Evolutionary conservation across 1,139 yeast species (phyloP).

Genomic region (Yamadazyma epiphylla): DNA sequence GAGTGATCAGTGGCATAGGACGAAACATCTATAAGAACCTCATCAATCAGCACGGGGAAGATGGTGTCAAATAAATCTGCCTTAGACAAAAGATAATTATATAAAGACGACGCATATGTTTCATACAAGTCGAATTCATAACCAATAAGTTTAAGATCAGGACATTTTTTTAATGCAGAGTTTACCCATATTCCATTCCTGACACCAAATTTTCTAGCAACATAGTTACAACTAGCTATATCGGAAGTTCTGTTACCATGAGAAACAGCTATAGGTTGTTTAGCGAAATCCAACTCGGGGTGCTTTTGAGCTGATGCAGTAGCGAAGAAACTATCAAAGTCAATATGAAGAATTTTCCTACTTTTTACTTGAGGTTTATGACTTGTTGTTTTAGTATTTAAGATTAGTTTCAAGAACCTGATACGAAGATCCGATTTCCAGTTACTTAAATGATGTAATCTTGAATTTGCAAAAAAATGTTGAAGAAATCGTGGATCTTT

Average conservation of each 20-base stretch:
- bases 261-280: conserved; percentile 76
- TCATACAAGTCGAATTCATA: conserved; percentile 80
- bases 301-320: conserved; percentile 67
- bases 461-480: conserved; percentile 71
- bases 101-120: conserved; percentile 41
- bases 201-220: conserved; percentile 71
- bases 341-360: conserved; percentile 66
- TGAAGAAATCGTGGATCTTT: conserved; percentile 72
- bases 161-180: conserved; percentile 61
- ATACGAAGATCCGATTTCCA: conserved; percentile 80
- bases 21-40: conserved; percentile 73
- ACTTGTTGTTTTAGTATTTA: conserved; percentile 11
- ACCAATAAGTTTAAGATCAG: conserved; percentile 55
- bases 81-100: conserved; percentile 49
- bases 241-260: conserved; percentile 74
- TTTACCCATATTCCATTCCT: conserved; percentile 88
- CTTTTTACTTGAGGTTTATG: conserved; percentile 1
- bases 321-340: conserved; percentile 93
- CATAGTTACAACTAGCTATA: conserved; percentile 90
- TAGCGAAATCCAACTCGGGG: conserved; percentile 53
- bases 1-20: conserved; percentile 20
- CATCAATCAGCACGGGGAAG: conserved; percentile 88
- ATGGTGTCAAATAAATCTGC: conserved; percentile 50
- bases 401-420: conserved; percentile 47
- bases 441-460: conserved; percentile 81